A percentile compares a stretch with the other conserved stretches of the same genome.
These are phyloP conservation scores for Barbarea vulgaris DNA, from an alignment of 345 rosid species.

Conservation along the genomic window DNA sequence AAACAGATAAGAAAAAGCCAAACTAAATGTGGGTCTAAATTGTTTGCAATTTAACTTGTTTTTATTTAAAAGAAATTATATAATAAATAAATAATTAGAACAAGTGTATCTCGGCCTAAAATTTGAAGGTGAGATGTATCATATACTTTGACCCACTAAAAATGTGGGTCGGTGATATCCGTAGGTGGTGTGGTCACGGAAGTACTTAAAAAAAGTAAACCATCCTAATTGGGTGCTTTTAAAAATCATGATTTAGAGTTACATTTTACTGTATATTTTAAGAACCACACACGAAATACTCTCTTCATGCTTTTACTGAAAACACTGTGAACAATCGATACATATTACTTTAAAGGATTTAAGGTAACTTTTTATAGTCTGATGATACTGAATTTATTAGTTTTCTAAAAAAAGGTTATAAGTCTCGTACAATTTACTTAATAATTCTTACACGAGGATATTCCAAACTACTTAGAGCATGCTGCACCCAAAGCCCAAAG, in stretches of 20 bases:
- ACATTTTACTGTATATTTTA: no score
- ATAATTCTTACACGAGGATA: background rate
- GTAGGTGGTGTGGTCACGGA: background rate
- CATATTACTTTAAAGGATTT: background rate
- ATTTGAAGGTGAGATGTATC: no score
- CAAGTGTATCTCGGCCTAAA: no score
- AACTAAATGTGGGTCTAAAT: no score
- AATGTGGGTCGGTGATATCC: slow-evolving; percentile 12
- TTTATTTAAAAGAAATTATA: no score
- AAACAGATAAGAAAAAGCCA: background rate
- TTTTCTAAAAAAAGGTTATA: background rate
- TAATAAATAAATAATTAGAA: no score
- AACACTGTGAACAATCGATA: no score
- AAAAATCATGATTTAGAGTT: background rate
- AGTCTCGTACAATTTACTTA: background rate
- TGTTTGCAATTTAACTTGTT: no score
- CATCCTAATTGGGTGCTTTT: background rate
- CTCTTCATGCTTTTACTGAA: no score
- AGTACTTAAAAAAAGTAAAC: no score
- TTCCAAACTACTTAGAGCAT: background rate
- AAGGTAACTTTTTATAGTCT: background rate
- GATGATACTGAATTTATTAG: background rate
- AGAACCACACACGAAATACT: no score
- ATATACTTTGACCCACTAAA: no score
- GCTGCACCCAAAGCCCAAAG: background rate